phyloP scores from a whole-genome alignment of 352 stramenopile species.

The Phytophthora constricta region DNA sequence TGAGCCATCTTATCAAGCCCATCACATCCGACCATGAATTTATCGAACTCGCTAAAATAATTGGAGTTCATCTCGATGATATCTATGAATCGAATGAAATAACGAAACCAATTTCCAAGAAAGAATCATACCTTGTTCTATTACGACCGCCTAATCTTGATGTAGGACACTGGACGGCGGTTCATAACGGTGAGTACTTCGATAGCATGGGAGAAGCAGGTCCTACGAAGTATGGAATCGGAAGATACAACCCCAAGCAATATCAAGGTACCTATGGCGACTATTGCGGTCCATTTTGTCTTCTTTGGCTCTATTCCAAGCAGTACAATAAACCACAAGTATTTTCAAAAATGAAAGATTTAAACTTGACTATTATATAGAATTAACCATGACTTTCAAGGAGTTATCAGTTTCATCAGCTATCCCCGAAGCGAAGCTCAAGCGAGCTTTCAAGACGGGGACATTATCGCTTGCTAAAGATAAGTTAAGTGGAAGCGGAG shows the following conservation, averaged over 20 bases:
- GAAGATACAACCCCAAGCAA: conserved; percentile 8
- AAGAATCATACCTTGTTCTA: conserved; percentile 12
- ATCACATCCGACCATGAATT: conserved; percentile 1
- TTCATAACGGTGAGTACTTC: conserved; percentile 3
- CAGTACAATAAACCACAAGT: conserved; percentile 15
- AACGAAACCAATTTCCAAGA: background rate
- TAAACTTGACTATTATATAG: conserved; percentile 18
- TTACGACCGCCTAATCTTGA: background rate
- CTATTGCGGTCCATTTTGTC: conserved; percentile 13
- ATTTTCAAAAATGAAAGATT: conserved; percentile 15
- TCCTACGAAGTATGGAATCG: conserved; percentile 1
- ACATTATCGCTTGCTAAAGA: background rate
- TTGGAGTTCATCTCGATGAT: background rate
- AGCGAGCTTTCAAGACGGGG: background rate
- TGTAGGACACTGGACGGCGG: conserved; percentile 6
- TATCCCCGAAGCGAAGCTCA: conserved; percentile 4
- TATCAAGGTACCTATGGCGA: conserved; percentile 3
- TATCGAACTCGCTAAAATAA: background rate
- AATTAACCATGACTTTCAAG: conserved; percentile 8
- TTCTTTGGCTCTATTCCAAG: conserved; percentile 17
- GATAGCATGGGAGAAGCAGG: conserved; percentile 11
- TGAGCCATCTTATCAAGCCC: background rate
- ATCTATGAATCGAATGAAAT: conserved; percentile 8
- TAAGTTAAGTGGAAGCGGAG: conserved; percentile 1
- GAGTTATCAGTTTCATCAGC: conserved; percentile 8